These are phyloP conservation scores for Kickxella alabastrina DNA, from an alignment of 192 early-diverging fungal genomes.

Conservation along the genomic window DNA sequence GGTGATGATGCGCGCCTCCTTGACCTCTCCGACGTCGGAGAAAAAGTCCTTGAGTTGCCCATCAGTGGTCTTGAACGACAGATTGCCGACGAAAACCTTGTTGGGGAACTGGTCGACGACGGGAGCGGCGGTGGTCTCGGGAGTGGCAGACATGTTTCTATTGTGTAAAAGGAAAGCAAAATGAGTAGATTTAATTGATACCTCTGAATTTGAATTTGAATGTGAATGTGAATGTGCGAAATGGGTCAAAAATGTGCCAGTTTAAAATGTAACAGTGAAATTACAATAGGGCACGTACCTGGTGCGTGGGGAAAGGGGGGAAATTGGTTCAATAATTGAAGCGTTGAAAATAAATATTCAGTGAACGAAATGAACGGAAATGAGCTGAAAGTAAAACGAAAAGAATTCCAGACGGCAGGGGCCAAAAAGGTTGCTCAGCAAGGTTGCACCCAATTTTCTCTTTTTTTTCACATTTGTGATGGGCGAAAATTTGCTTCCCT, in stretches of 20 bases:
- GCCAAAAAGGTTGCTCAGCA: too few relatives aligned
- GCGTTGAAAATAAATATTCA: too few relatives aligned
- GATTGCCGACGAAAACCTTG: slow-evolving; percentile 96
- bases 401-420: too few relatives aligned
- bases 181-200: neutral
- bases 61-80: slow-evolving; percentile 84
- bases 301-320: neutral
- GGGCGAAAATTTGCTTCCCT: too few relatives aligned
- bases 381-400: too few relatives aligned
- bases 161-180: neutral
- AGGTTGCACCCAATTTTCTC: too few relatives aligned
- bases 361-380: too few relatives aligned
- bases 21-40: slow-evolving; percentile 62
- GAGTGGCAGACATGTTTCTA: slow-evolving; percentile 28
- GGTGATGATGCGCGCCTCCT: slow-evolving; percentile 75
- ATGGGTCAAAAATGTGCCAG: too few relatives aligned
- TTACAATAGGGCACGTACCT: neutral
- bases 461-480: too few relatives aligned
- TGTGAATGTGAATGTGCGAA: neutral
- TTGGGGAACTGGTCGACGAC: slow-evolving; percentile 34
- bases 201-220: neutral
- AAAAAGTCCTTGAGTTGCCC: slow-evolving; percentile 76
- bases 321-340: too few relatives aligned
- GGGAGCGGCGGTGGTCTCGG: slow-evolving; percentile 21
- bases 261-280: neutral